Evolutionary conservation across 371 early-diverging fungal species (phyloP), one percentile per base, ranked within the genome.

Genomic region (Capillidium rhysosporum): DNA sequence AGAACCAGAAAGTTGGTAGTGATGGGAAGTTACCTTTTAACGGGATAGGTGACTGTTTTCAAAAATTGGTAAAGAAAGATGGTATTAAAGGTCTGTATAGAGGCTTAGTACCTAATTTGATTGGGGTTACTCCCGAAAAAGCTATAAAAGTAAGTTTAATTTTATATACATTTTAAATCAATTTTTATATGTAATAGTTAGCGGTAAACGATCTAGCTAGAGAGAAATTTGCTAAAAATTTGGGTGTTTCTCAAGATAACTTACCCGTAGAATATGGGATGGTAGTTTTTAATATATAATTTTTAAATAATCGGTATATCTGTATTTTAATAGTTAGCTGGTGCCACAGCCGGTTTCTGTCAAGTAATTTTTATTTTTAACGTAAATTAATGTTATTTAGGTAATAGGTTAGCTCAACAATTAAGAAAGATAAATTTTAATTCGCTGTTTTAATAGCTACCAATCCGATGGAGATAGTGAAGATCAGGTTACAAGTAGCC

Each of bases 1-100:
- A 51, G 38, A 51, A 51, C 38, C 51, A 51, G 23, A 43, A 43
- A 43, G 43, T 43, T 43, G 51, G 9, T 51, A 23, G 8, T 26
- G 25, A 12, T 47, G 51, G 51, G 8, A 29, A 51, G 23, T 18
- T 34, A 9, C 51, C 51, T 20, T 38, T 25, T 21, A 31, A 29
- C n/a, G 51, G 51, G n/a, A 51, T 20, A 21, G 23, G 20, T 23
- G 51, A 51, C 24, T 51, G 51, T 34, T 51, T 51, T 18, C 29
- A 28, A 1, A 51, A 51, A 51, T 89, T 89, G 23, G 31, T 51
- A 45, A 82, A 76, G 64, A 71, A 76, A 30, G 95, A 90, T 68
- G 98, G 98, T 38, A 49, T 90, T 43, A 65, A 77, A 21, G 94
- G 93, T 57, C 69, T 92, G 54, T 97, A 97, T 72, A 84, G 89